These are phyloP conservation scores for Rhododendron ferrugineum DNA, from an alignment of 148 eudicot genomes.

Conservation along the genomic window DNA sequence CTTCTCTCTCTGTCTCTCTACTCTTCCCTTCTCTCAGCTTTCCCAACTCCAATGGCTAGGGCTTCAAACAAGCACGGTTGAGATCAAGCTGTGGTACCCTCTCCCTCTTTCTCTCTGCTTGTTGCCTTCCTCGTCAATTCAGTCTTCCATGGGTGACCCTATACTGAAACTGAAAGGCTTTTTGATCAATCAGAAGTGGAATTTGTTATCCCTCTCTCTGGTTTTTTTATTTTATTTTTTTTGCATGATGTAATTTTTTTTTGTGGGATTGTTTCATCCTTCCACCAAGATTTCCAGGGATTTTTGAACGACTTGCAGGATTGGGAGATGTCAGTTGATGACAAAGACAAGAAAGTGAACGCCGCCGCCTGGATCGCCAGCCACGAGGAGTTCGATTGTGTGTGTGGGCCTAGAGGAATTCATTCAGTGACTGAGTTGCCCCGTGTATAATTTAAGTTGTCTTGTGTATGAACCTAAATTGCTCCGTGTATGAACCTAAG, in stretches of 20 bases:
- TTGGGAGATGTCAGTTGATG: slow-evolving; percentile 61
- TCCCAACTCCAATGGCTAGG: slow-evolving; percentile 29
- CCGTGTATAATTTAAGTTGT: no score
- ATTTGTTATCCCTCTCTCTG: neutral
- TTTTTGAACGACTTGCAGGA: slow-evolving; percentile 75
- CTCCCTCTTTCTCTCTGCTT: neutral
- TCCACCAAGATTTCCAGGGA: slow-evolving; percentile 66
- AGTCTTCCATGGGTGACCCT: neutral
- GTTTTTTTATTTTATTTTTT: no score
- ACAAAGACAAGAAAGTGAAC: slow-evolving; percentile 58
- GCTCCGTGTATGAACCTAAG: no score
- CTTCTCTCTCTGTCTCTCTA: no score
- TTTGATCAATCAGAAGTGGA: neutral
- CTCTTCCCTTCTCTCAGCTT: neutral
- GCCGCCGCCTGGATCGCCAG: no score
- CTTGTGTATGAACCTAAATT: no score
- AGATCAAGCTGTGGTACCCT: slow-evolving; percentile 36
- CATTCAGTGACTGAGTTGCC: no score
- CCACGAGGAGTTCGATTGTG: no score
- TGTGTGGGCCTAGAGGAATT: no score
- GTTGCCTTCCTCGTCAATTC: no score
- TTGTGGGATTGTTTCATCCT: slow-evolving; percentile 1
- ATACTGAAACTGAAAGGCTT: neutral
- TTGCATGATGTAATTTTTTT: neutral
- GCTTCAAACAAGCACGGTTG: slow-evolving; percentile 38